Base-by-base conservation (phyloP, 805 yeast genomes). In the Teunomyces lycoperdinae region DNA sequence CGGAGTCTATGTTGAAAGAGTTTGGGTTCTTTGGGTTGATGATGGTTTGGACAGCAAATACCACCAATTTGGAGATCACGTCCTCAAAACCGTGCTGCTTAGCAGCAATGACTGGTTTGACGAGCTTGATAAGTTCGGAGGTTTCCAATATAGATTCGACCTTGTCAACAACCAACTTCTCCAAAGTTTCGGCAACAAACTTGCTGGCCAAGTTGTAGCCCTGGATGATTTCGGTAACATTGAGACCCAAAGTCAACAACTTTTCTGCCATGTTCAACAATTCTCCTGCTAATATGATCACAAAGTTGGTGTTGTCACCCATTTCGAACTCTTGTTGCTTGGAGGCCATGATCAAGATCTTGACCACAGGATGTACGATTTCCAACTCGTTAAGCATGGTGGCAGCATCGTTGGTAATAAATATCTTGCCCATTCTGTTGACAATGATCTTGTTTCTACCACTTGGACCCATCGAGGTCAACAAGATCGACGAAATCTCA, bases 401-500 rank as follows among this genome's bases (percentile, higher is more conserved):
- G 33, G 97, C 97, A n/a, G 98, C 97, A 66, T 94, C 99, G 58
- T 89, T 89, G 38, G 98, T 94, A 52, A 94, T 81, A 65, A 90
- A 89, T 20, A 89, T 85, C 63, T 85, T 89, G 50, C 89, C 90
- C 56, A 88, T 70, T 58, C 88, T 81, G 70, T 92, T 92, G 47
- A 94, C 96, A 58, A 94, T 86, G 66, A 94, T 89, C 78, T 94
- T 94, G 70, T 91, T 94, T 62, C 97, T 81, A 45, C 99, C 99
- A 70, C 96, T 87, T 51, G 99, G 99, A 5, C 99, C 99, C 75
- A 94, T 87, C 9, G 97, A 89, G 1, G 97, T 90, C 50, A 91
- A 79, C 52, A 95, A 89, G 82, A 92, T 90, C 46, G 84, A 80
- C 52, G 96, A 82, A 68, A 94, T 87, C 68, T 94, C 98, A 59